Evolutionary conservation across 192 early-diverging fungal genomes (phyloP).

Genomic region (Entrophospora sp.): DNA sequence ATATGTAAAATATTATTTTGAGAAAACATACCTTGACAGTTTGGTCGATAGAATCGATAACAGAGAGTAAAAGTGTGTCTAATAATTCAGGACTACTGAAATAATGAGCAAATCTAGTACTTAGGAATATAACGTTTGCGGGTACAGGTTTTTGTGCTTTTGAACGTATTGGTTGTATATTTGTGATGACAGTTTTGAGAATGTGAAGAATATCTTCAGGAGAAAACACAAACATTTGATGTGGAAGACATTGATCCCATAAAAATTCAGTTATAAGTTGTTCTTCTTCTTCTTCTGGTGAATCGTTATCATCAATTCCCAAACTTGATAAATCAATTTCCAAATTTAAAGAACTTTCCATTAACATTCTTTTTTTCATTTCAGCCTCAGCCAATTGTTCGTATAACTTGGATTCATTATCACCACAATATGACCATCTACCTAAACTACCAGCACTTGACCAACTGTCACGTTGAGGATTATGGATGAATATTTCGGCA

Average conservation of each 20-base stretch:
- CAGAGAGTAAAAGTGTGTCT: slow-evolving; percentile 53
- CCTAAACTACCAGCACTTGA: slow-evolving; percentile 29
- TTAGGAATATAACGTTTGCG: slow-evolving; percentile 82
- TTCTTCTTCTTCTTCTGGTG: slow-evolving; percentile 31
- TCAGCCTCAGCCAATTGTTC: slow-evolving; percentile 35
- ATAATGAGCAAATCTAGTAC: slow-evolving; percentile 83
- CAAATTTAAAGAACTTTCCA: slow-evolving; percentile 36
- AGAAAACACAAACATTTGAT: slow-evolving; percentile 97
- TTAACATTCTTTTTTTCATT: slow-evolving; percentile 32
- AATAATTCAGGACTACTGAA: slow-evolving; percentile 65
- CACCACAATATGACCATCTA: slow-evolving; percentile 21
- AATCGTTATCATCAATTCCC: slow-evolving; percentile 31
- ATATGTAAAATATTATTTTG: neutral
- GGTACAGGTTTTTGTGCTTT: slow-evolving; percentile 58
- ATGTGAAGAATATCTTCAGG: slow-evolving; percentile 61
- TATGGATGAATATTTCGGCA: slow-evolving; percentile 39
- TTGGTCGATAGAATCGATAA: slow-evolving; percentile 49
- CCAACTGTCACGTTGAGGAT: slow-evolving; percentile 32
- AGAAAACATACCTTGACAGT: slow-evolving; percentile 43
- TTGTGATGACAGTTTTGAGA: slow-evolving; percentile 60
- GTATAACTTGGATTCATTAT: slow-evolving; percentile 32
- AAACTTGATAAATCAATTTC: slow-evolving; percentile 37
- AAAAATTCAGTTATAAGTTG: slow-evolving; percentile 48
- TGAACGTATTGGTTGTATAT: slow-evolving; percentile 54
- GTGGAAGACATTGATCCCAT: slow-evolving; percentile 73